Base-by-base conservation (phyloP, 345 rosid species). In the Linum usitatissimum region DNA sequence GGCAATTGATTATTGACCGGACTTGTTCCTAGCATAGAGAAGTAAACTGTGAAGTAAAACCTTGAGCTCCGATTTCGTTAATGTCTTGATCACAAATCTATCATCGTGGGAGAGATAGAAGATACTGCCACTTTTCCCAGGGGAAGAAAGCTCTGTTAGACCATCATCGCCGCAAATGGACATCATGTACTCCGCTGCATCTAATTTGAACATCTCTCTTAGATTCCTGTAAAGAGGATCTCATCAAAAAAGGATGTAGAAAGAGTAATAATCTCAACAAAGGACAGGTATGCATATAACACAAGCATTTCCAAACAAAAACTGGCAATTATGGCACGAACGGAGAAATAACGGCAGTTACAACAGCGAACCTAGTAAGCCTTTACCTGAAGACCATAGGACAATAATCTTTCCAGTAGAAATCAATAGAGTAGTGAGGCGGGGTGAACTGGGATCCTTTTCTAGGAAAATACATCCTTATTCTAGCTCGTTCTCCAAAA, bases 161-260 rank as follows among this genome's bases (percentile, higher is more conserved):
- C 96, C 97, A 75, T 92, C 90, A 72, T 86, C 91, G 53, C 97
- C 97, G 74, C 98, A 92, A 28, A 92, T 89, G 75, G 98, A 92
- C 98, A 92, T 92, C 98, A 92, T 89, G 79, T 84, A 92, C 73
- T 92, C 98, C 4, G 98, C 98, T 60, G 97, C 90, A 84, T 92
- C 95, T 75, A 92, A 76, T 80, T 84, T 85, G 81, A 92, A 92
- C 97, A 92, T 79, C 80, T 92, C 91, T 78, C 98, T 84, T 71
- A 92, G 71, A 76, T 89, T 89, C 91, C 98, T 92, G 79, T 68
- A 72, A 66, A 54, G 28, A 63, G 20, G 62, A 53, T 61, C 12
- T 56, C 55, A 53, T 14, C 58, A 1, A n/a, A 55, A 55, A 15
- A 49, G 45, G 57, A 34, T 34, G 38, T 34, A 55, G 42, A 55